Evolutionary conservation across 2,329 filamentous ascomycete genomes (phyloP).

Genomic region (Camptophora hylomeconis): DNA sequence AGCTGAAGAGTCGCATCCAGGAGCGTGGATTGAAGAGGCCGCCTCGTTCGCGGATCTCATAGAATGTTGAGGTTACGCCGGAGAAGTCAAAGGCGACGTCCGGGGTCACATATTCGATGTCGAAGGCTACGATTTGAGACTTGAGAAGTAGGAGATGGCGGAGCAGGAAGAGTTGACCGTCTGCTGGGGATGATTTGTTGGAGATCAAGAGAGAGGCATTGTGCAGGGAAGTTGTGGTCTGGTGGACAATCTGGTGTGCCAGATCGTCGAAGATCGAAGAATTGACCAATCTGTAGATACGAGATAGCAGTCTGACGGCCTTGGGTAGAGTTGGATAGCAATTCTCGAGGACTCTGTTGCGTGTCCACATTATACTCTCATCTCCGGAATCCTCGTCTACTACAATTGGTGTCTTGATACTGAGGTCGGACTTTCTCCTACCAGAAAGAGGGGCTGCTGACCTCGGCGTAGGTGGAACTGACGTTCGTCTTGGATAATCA

Average conservation of each 20-base stretch:
- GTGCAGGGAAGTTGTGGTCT: constrained; percentile 73
- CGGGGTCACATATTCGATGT: constrained; percentile 65
- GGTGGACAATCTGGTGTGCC: constrained; percentile 72
- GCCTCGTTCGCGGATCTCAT: constrained; percentile 51
- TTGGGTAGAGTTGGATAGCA: constrained; percentile 51
- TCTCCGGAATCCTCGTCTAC: constrained; percentile 38
- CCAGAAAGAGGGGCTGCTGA: constrained; percentile 24
- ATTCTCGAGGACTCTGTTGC: constrained; percentile 9
- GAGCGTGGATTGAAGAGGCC: constrained; percentile 53
- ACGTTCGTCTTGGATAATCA: constrained; percentile 45
- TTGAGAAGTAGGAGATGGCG: constrained; percentile 91
- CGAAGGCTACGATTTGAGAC: constrained; percentile 88
- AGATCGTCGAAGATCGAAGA: constrained; percentile 59
- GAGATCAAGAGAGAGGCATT: constrained; percentile 61
- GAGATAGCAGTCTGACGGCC: constrained; percentile 55
- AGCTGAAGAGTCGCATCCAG: constrained; percentile 45
- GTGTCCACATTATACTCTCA: constrained; percentile 11
- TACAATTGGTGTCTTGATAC: constrained; percentile 37
- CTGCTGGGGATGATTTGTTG: constrained; percentile 35
- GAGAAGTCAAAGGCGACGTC: constrained; percentile 55
- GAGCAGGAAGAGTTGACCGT: constrained; percentile 83
- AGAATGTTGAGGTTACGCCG: constrained; percentile 52
- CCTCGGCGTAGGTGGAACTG: constrained; percentile 21
- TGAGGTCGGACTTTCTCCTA: constrained; percentile 17
- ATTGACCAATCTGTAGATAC: constrained; percentile 58